phyloP scores from a whole-genome alignment of 163 green algal genomes.

The Chlorella variabilis region DNA sequence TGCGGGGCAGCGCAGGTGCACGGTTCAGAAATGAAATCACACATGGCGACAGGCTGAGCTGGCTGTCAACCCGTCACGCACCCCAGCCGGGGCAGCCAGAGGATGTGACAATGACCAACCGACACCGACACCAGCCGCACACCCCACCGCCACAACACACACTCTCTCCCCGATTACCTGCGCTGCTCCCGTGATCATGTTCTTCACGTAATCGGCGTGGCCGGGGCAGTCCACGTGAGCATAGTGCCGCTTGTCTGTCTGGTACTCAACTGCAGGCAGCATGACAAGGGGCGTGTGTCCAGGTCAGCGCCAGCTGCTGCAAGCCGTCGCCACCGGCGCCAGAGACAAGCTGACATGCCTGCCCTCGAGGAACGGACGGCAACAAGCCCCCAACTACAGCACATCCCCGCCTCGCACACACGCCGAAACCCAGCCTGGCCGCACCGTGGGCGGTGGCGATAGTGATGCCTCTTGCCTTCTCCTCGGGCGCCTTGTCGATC shows the following conservation, averaged over 20 bases:
- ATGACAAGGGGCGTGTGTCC: neutral
- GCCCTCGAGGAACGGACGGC: neutral
- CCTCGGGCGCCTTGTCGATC: constrained; percentile 99
- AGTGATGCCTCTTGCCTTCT: constrained; percentile 96
- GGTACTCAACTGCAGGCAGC: constrained; percentile 97
- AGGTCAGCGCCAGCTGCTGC: neutral
- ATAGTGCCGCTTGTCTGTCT: constrained; percentile 98
- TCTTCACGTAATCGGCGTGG: constrained; percentile 99
- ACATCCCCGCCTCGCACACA: neutral
- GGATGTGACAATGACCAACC: neutral
- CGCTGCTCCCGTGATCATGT: constrained; percentile 99
- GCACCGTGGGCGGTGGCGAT: constrained; percentile 92
- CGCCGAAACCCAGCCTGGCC: constrained; percentile 3
- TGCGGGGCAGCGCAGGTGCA: constrained; percentile 46
- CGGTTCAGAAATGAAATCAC: neutral
- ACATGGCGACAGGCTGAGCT: no score
- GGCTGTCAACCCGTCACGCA: no score
- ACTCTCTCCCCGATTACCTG: constrained; percentile 55
- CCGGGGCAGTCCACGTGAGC: constrained; percentile 99
- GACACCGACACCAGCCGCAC: neutral
- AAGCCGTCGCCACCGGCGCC: no score
- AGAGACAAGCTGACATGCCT: neutral
- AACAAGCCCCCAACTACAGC: neutral
- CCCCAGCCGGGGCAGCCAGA: no score
- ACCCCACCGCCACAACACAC: neutral